A percentile compares a stretch with the other conserved stretches of the same genome.
Evolutionary conservation across 2,329 filamentous ascomycete genomes (phyloP).

Genomic region (Parastagonospora avenae): DNA sequence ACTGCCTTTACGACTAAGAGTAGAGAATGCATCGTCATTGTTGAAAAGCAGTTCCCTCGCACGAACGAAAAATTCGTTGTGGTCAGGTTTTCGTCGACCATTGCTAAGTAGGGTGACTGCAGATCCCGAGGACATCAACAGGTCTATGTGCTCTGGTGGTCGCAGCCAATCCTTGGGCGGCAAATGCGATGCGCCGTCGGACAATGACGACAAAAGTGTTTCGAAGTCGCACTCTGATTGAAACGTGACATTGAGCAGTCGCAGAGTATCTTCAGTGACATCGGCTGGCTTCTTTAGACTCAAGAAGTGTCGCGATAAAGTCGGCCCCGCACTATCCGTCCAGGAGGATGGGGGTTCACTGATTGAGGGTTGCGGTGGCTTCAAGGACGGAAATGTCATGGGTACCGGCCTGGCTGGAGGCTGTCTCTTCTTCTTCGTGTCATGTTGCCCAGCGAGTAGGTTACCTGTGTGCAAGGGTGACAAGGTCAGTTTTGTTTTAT

Average conservation of each 20-base stretch:
- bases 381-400: constrained; percentile 58
- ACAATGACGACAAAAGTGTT: constrained; percentile 43
- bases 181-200: constrained; percentile 45
- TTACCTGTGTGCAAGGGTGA: constrained; percentile 30
- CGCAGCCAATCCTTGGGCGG: constrained; percentile 46
- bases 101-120: constrained; percentile 50
- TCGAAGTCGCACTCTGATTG: constrained; percentile 45
- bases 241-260: constrained; percentile 51
- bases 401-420: constrained; percentile 57
- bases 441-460: constrained; percentile 47
- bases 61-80: constrained; percentile 55
- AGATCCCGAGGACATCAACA: constrained; percentile 29
- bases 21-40: constrained; percentile 64
- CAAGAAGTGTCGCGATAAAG: constrained; percentile 53
- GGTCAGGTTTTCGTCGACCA: constrained; percentile 54
- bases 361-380: constrained; percentile 41
- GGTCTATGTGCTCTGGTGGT: constrained; percentile 32
- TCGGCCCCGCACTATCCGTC: constrained; percentile 40
- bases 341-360: constrained; percentile 36
- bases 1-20: constrained; percentile 56
- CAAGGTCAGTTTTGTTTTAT: constrained; percentile 34
- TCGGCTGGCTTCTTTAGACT: constrained; percentile 49
- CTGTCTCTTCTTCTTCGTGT: constrained; percentile 47
- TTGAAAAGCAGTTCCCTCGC: constrained; percentile 58
- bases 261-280: constrained; percentile 47